Evolutionary conservation across 129 eudicot genomes (phyloP).

Genomic region (Smallanthus sonchifolius): DNA sequence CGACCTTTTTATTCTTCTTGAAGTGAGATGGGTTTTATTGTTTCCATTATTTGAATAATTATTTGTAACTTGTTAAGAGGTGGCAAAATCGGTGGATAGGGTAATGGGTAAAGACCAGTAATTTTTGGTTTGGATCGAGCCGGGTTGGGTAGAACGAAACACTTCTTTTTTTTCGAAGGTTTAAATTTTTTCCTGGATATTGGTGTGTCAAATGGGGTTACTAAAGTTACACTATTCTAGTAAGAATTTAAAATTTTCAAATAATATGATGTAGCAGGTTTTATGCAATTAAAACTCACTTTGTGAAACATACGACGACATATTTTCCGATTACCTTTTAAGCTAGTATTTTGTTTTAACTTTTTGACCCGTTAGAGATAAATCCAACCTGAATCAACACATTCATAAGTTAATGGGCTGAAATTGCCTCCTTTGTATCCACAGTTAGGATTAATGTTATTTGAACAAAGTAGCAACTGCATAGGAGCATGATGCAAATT

Average conservation of each 20-base stretch:
- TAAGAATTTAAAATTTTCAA: too few species aligned
- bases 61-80: neutral
- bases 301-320: neutral
- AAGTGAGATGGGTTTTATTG: constrained; percentile 50
- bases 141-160: neutral
- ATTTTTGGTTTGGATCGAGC: neutral
- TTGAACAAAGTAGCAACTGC: neutral
- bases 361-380: neutral
- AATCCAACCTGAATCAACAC: neutral
- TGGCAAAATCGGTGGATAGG: neutral
- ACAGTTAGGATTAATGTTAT: neutral
- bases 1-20: constrained; percentile 87
- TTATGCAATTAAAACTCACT: neutral
- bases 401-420: neutral
- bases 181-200: neutral
- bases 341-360: neutral
- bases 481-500: neutral
- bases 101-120: neutral
- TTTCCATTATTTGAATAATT: constrained; percentile 11
- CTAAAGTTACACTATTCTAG: neutral
- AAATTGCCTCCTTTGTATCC: neutral
- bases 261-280: neutral
- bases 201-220: neutral
- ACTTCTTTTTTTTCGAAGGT: neutral
- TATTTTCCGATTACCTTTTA: neutral